Evolutionary conservation across 225 moss, liverwort and hornwort genomes (phyloP).

Genomic region (Thuidium tamariscinum): DNA sequence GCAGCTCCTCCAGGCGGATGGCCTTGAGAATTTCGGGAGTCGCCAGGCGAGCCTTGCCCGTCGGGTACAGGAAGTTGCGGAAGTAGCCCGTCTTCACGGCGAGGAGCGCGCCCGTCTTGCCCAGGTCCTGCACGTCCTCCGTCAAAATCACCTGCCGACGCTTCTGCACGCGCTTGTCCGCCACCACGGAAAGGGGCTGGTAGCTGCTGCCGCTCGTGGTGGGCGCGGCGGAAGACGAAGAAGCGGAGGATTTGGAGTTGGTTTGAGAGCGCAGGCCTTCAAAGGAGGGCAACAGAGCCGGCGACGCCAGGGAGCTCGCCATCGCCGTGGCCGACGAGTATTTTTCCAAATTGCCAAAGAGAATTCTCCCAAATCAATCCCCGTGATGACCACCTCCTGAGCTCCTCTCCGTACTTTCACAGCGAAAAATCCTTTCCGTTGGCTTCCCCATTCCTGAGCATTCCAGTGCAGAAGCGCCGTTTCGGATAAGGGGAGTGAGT

Average conservation of each 20-base stretch:
- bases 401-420: neutral
- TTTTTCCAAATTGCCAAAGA: neutral
- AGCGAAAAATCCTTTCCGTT: neutral
- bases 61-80: conserved; percentile 70
- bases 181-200: conserved; percentile 28
- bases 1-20: conserved; percentile 60
- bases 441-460: neutral
- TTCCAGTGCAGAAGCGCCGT: neutral
- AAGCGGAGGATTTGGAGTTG: neutral
- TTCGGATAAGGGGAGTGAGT: neutral
- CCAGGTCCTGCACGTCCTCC: conserved; percentile 55
- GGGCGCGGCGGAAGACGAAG: neutral
- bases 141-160: conserved; percentile 72
- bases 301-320: conserved; percentile 21
- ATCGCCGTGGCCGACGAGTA: conserved; percentile 2
- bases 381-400: neutral
- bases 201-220: conserved; percentile 3
- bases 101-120: conserved; percentile 74
- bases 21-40: conserved; percentile 83
- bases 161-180: conserved; percentile 53
- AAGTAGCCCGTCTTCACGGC: conserved; percentile 91
- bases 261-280: conserved; percentile 8
- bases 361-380: neutral
- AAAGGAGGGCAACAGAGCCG: conserved; percentile 19
- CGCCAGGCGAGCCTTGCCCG: conserved; percentile 73